These are phyloP conservation scores for Aspergillus fumigatus DNA, from an alignment of 2,329 filamentous ascomycete genomes.

Conservation along the genomic window DNA sequence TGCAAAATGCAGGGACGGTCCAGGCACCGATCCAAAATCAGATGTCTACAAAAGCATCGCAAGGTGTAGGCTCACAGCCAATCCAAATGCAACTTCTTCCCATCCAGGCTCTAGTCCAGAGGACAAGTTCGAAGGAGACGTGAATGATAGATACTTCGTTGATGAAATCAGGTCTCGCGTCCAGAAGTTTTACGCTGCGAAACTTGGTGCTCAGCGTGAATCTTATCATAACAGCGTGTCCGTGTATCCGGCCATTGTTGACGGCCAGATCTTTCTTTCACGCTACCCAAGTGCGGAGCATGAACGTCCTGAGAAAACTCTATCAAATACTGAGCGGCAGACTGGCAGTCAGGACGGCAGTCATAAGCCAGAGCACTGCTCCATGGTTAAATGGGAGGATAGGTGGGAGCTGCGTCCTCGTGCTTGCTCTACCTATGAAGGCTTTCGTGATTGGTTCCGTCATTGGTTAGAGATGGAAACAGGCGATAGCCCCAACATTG, in stretches of 20 bases:
- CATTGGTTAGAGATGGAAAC: slow-evolving; percentile 22
- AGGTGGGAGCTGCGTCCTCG: slow-evolving; percentile 26
- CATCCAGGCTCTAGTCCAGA: not conserved
- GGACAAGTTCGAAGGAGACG: not conserved
- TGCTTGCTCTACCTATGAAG: slow-evolving; percentile 8
- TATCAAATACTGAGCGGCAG: not conserved
- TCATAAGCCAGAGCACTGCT: not conserved
- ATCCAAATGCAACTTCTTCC: not conserved
- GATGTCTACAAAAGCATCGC: slow-evolving; percentile 15
- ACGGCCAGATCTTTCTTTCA: slow-evolving; percentile 10
- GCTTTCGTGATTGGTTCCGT: slow-evolving; percentile 16
- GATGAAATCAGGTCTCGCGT: not conserved
- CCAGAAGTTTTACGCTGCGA: not conserved
- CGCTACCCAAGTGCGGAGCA: slow-evolving; percentile 10
- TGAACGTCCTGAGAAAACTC: not conserved
- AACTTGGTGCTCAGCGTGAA: slow-evolving; percentile 6
- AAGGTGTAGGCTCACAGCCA: slow-evolving; percentile 2
- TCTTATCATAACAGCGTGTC: slow-evolving; percentile 10
- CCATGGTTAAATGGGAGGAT: slow-evolving; percentile 9
- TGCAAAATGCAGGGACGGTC: slow-evolving; percentile 22
- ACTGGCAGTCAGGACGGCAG: not conserved
- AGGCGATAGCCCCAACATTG: slow-evolving; percentile 8
- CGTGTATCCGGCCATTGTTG: slow-evolving; percentile 13
- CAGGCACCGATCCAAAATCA: slow-evolving; percentile 22
- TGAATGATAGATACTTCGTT: not conserved